Evolutionary conservation across 345 rosid species (phyloP).

Genomic region (Erucastrum elatum): DNA sequence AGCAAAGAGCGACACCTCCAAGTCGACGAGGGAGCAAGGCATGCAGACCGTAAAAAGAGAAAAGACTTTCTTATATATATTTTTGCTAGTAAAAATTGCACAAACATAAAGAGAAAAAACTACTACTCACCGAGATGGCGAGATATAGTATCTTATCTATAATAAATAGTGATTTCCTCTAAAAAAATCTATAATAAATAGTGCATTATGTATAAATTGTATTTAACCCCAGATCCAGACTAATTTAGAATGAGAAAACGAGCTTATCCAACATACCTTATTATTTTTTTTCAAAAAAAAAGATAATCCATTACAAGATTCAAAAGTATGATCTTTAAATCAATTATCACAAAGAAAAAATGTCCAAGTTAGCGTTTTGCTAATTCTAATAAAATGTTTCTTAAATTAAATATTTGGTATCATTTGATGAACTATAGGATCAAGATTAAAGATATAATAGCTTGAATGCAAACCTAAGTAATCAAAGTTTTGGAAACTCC

Average conservation of each 20-base stretch:
- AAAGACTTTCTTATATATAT: neutral
- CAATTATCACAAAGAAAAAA: neutral
- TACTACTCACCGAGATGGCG: neutral
- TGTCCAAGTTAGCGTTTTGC: neutral
- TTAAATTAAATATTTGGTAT: neutral
- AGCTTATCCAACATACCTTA: neutral
- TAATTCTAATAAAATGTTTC: neutral
- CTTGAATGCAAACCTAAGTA: neutral
- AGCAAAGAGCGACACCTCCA: constrained; percentile 8
- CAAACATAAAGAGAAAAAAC: no score
- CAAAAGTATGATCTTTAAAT: neutral
- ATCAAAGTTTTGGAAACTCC: neutral
- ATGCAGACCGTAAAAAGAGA: constrained; percentile 31
- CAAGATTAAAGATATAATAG: neutral
- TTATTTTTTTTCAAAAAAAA: neutral
- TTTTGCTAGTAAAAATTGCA: neutral
- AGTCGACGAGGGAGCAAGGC: constrained; percentile 2
- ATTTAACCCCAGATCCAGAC: neutral
- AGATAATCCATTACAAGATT: neutral
- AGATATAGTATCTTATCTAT: neutral
- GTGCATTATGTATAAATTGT: neutral
- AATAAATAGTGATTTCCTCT: neutral
- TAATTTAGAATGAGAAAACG: neutral
- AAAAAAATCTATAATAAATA: neutral
- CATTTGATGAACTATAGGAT: neutral